Percentiles rank a stretch among this genome's conserved stretches.
Conservation (phyloP, 768 basidiomycete species). For the Tephrocybe rancida region DNA sequence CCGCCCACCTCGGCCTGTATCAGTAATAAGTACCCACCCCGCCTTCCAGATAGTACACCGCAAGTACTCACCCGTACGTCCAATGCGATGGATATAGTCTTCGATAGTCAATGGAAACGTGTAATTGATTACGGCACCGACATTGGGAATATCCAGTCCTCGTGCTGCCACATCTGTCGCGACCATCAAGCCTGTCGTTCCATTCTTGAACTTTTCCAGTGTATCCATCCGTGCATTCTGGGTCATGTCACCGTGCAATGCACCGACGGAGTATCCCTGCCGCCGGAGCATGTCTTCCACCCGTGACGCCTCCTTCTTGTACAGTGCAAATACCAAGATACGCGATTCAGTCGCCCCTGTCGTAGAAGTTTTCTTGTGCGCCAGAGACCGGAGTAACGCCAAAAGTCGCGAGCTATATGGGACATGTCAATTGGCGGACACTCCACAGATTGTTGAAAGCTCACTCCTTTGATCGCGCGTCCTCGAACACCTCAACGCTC, state of each 20-base stretch:
- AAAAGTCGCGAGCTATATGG: conserved; percentile 58
- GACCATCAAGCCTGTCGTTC: conserved; percentile 79
- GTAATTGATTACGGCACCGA: conserved; percentile 92
- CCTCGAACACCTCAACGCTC: conserved; percentile 89
- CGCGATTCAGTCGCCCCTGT: conserved; percentile 59
- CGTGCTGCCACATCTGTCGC: conserved; percentile 98
- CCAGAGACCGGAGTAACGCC: conserved; percentile 52
- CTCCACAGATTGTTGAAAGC: conserved; percentile 24
- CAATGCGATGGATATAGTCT: conserved; percentile 90
- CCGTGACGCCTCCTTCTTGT: conserved; percentile 97
- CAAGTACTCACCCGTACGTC: conserved; percentile 69
- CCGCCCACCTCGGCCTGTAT: conserved; percentile 82
- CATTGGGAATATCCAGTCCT: conserved; percentile 96
- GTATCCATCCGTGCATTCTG: conserved; percentile 85
- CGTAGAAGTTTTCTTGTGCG: conserved; percentile 63
- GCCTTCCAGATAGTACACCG: conserved; percentile 3
- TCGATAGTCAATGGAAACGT: conserved; percentile 98
- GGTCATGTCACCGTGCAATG: conserved; percentile 89
- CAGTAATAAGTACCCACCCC: conserved; percentile 22
- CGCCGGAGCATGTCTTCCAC: conserved; percentile 77
- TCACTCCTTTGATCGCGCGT: conserved; percentile 84
- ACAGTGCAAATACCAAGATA: conserved; percentile 91
- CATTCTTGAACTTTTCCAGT: conserved; percentile 83
- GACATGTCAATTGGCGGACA: not conserved
- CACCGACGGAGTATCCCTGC: conserved; percentile 77